Base-by-base conservation (phyloP, 2,329 filamentous ascomycete species). In the Zymoseptoria pseudotritici region DNA sequence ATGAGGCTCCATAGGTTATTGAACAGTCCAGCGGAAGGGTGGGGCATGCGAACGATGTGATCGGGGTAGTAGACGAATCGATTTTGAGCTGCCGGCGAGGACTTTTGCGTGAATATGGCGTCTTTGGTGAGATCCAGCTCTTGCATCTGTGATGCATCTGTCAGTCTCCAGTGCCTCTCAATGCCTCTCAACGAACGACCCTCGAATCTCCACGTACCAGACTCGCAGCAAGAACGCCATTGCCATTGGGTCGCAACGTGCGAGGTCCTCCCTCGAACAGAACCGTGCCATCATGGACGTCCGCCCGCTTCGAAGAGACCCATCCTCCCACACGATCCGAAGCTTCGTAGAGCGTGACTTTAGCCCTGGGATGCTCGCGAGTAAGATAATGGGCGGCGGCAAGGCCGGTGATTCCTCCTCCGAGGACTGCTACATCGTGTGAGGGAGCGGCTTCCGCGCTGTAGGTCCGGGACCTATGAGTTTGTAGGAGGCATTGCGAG, bases 11-110 rank as follows among this genome's bases (percentile, higher is more conserved):
- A 68, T 3, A 72, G 42, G 49, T 66, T 68, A 26, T 69, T 65
- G 21, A 63, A 59, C 11, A 71, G 26, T 31, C 70, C 69, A 19
- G 81, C 67, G 2, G 69, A 66, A 4, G 72, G 78, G 8, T 75
- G 75, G 7, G 86, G 85, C 69, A 89, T 74, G 22, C 80, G 79
- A 57, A 91, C 87, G 29, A 94, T 82, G 69, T 86, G 89, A 72
- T 96, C 89, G 1, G 90, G 90, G 70, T 95, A 96, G 80, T 94
- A 97, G 61, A 97, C 79, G 74, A 87, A 97, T 63, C 91, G 88
- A 70, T 87, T 87, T 58, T 73, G 74, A 9, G 85, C 79, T 57
- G 80, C 79, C 56, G 81, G 76, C 4, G 82, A 79, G 29, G 71
- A 72, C 50, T 76, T 82, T 4, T 74, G 74, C 53, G 80, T 85